Conservation (phyloP, 441 rosid species). For the Aquilaria agallochum region DNA sequence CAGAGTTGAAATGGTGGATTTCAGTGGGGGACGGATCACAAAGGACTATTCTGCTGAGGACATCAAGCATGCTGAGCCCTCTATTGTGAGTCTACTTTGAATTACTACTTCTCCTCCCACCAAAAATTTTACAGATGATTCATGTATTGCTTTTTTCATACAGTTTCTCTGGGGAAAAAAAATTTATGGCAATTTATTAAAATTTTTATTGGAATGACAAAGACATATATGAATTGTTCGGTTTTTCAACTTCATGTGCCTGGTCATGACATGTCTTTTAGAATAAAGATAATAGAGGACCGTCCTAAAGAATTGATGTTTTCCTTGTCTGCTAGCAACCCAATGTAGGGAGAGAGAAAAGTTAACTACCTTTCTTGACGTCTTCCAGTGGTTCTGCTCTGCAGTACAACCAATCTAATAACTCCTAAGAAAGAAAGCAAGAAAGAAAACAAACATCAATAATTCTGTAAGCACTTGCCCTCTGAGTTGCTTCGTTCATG, state of each 20-base stretch:
- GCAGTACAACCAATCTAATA: too few species aligned
- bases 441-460: too few species aligned
- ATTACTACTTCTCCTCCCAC: not conserved
- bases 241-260: too few species aligned
- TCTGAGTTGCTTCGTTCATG: constrained; percentile 27
- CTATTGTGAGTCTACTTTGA: constrained; percentile 24
- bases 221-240: too few species aligned
- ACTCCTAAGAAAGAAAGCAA: too few species aligned
- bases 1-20: constrained; percentile 61
- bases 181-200: too few species aligned
- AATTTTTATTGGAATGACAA: too few species aligned
- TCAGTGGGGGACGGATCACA: constrained; percentile 43
- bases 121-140: too few species aligned
- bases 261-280: constrained; percentile 14
- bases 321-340: constrained; percentile 17
- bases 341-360: not conserved
- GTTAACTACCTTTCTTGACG: too few species aligned
- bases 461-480: not conserved
- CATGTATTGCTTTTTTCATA: too few species aligned
- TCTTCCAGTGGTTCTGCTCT: too few species aligned
- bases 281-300: constrained; percentile 14
- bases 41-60: constrained; percentile 39
- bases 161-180: too few species aligned
- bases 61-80: constrained; percentile 43
- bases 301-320: constrained; percentile 18